These are phyloP conservation scores for Exophiala viscosa DNA, from an alignment of 2,329 filamentous ascomycete species.

Conservation along the genomic window DNA sequence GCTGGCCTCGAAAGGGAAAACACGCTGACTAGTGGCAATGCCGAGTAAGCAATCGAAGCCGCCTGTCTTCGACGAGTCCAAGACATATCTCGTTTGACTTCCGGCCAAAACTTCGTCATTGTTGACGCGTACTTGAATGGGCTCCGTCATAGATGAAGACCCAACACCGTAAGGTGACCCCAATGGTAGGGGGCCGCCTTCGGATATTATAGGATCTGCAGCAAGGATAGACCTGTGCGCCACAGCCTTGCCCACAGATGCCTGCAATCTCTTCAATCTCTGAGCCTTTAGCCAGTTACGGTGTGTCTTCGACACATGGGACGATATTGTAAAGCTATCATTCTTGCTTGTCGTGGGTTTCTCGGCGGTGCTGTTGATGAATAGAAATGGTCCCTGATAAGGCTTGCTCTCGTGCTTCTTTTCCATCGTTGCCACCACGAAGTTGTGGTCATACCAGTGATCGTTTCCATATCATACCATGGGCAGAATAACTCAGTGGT, in stretches of 20 bases:
- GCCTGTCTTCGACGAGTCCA: too few relatives aligned
- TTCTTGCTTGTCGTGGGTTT: conserved; percentile 1
- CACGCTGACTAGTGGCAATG: neutral
- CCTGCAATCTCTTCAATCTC: conserved; percentile 4
- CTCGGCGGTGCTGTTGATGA: conserved; percentile 14
- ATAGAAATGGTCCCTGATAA: conserved; percentile 3
- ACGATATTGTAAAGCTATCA: conserved; percentile 18
- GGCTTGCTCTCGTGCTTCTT: neutral
- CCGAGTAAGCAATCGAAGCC: too few relatives aligned
- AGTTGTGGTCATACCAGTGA: conserved; percentile 54
- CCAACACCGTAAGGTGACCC: neutral
- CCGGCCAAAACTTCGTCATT: neutral
- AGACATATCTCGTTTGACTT: too few relatives aligned
- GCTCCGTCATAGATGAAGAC: neutral
- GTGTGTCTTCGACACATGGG: conserved; percentile 16
- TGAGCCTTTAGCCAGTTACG: conserved; percentile 13
- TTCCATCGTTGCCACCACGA: conserved; percentile 1
- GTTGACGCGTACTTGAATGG: neutral
- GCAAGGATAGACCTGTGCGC: conserved; percentile 3
- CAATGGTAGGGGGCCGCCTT: neutral
- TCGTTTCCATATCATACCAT: conserved; percentile 56
- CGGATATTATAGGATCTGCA: neutral
- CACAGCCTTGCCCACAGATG: conserved; percentile 8
- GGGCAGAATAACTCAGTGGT: neutral
- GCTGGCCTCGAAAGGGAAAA: conserved; percentile 10